These are phyloP conservation scores for Agaricus blazei DNA, from an alignment of 768 basidiomycete genomes.

Conservation along the genomic window DNA sequence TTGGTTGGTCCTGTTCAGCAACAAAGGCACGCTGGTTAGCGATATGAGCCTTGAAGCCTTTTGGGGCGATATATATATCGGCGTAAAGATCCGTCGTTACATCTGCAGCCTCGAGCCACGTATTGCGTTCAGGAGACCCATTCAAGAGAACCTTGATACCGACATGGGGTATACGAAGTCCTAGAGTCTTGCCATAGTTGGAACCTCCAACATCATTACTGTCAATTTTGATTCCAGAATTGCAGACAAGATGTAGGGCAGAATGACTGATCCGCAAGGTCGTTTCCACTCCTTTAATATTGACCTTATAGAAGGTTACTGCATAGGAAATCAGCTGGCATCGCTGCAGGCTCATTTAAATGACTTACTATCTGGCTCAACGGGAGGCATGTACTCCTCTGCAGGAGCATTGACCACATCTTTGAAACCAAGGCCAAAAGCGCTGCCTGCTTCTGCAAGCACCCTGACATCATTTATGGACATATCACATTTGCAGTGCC, in stretches of 20 bases:
- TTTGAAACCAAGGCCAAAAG: conserved; percentile 65
- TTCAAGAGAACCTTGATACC: conserved; percentile 46
- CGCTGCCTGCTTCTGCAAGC: conserved; percentile 45
- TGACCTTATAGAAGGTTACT: conserved; percentile 86
- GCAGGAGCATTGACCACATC: conserved; percentile 84
- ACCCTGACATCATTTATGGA: conserved; percentile 49
- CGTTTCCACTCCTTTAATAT: conserved; percentile 47
- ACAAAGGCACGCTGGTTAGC: conserved; percentile 62
- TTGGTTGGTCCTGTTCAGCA: conserved; percentile 61
- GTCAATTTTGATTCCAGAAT: conserved; percentile 58
- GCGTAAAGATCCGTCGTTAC: conserved; percentile 49
- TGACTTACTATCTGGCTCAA: conserved; percentile 74
- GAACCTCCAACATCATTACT: conserved; percentile 73
- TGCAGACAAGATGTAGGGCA: conserved; percentile 49
- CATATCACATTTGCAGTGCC: conserved; percentile 50
- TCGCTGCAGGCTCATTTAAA: background rate
- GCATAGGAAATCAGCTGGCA: conserved; percentile 3
- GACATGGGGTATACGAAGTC: conserved; percentile 49
- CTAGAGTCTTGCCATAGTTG: conserved; percentile 59
- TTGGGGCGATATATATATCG: conserved; percentile 66
- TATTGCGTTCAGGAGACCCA: conserved; percentile 29
- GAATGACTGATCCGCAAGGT: conserved; percentile 50
- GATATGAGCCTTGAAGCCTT: conserved; percentile 47
- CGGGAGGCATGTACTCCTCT: conserved; percentile 48
- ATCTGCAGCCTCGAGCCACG: conserved; percentile 67